Base-by-base conservation (phyloP, 2,329 filamentous ascomycete species). In the Fusarium oligoseptatum region DNA sequence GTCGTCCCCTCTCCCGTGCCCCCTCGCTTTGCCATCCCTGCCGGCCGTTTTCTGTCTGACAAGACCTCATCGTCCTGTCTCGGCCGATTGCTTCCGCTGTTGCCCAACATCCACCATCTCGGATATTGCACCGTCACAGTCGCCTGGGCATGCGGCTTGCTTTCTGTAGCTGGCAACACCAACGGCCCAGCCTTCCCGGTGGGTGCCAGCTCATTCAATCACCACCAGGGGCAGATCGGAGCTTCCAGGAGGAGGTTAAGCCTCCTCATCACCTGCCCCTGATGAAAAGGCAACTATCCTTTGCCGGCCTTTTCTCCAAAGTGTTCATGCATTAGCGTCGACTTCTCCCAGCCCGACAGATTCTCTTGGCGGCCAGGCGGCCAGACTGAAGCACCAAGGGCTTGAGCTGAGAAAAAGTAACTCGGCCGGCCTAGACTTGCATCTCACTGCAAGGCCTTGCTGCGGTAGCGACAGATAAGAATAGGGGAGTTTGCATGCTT, bases 401-500 rank as follows among this genome's bases (percentile, higher is more conserved):
- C 55, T 50, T 61, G 48, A 66, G 60, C 60, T 70, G 68, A 60
- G 63, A 64, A 64, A 64, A 45, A 67, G 52, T 48, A 55, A 55
- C 64, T 74, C 39, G 45, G 55, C 56, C 66, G 67, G 64, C 60
- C 60, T 29, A 64, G 64, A 57, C 56, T 67, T 67, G 74, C 60
- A 60, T 69, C 58, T 55, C 52, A 39, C 60, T 76, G 72, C 64
- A 68, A 68, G 66, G 36, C 62, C 55, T 68, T 65, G 36, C 41
- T 67, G 65, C 64, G 62, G 67, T 62, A 68, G 62, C 60, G 48
- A 64, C 62, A 77, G 72, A 76, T 67, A 74, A 67, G 66, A 73
- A 75, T 73, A 73, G 62, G 68, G 68, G 68, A 66, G 66, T 75
- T 77, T 78, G 77, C 78, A 79, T 79, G 71, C 37, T 76, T 76